Evolutionary conservation across 176 grass and related monocot species (phyloP), one percentile per base, ranked within the genome.

Genomic region (Tillandsia fasciculata): DNA sequence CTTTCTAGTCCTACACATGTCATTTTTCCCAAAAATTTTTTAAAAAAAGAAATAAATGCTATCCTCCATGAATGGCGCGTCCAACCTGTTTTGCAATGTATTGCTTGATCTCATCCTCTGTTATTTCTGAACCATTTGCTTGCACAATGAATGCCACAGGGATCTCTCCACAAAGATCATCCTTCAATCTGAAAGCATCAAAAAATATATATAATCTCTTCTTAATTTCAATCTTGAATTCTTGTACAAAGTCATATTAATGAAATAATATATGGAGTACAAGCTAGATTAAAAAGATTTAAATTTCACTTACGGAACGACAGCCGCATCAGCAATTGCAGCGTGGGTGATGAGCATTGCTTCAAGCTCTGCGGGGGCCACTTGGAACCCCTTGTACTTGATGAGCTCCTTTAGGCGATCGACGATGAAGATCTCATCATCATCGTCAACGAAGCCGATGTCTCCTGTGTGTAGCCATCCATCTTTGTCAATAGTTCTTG

Each of bases 341-440:
- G 90, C 74, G 72, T 93, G 80, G 10, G 90, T 67, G 28, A 89
- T 86, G 64, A 93, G 90, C n/a, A 93, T 65, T 13, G 90, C 90
- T 57, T 93, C 90, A 9, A 93, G 69, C 74, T 93, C 90, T 0
- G 90, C 86, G 0, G 86, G 90, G n/a, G 86, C 77, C 7, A 89
- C 90, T 77, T 93, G 90, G 71, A 89, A 83, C 5, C 90, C 90
- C 72, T 71, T 94, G 80, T 89, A 86, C 63, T 89, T 94, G 77
- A 94, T 94, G 56, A 94, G 77, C 64, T 94, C 90, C 59, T 94
- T 94, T 26, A 94, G 79, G 49, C 86, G 56, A 53, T 94, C 90
- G 9, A 94, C 90, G 11, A 94, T 94, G 71, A 89, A 94, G 75
- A 94, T 88, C 75, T 94, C 90, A 2, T 94, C 86, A 14, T 93